A percentile compares a stretch with the other conserved stretches of the same genome.
These are phyloP conservation scores for Ogataea parapolymorpha DNA, from an alignment of 805 yeast species.

Conservation along the genomic window DNA sequence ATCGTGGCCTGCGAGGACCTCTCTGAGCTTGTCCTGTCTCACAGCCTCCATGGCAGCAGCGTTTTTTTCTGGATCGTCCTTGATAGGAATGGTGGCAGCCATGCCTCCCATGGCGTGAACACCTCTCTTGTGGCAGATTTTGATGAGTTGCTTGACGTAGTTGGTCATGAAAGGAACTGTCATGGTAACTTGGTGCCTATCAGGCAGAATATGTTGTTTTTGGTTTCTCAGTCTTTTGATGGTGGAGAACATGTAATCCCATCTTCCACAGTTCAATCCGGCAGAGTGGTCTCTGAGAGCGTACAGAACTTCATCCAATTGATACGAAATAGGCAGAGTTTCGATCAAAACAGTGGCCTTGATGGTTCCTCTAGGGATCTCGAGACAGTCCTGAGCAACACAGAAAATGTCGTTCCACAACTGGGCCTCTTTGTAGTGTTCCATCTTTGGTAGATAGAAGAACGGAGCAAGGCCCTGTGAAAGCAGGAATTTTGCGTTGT, in stretches of 20 bases:
- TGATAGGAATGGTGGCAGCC: conserved; percentile 87
- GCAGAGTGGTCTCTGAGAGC: conserved; percentile 74
- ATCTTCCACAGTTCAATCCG: conserved; percentile 84
- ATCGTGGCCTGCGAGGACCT: conserved; percentile 76
- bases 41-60: conserved; percentile 69
- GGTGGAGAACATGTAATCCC: conserved; percentile 84
- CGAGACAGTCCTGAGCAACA: conserved; percentile 69
- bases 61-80: conserved; percentile 62
- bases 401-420: conserved; percentile 80
- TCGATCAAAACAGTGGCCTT: conserved; percentile 81
- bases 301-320: conserved; percentile 79
- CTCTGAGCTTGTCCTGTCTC: conserved; percentile 70
- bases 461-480: conserved; percentile 74
- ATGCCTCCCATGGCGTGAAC: conserved; percentile 90
- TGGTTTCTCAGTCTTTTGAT: conserved; percentile 72
- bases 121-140: conserved; percentile 71
- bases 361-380: conserved; percentile 70
- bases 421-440: conserved; percentile 78
- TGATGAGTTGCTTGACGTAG: conserved; percentile 69
- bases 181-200: conserved; percentile 78
- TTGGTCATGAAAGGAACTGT: conserved; percentile 77
- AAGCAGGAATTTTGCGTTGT: conserved; percentile 62
- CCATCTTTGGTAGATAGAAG: conserved; percentile 83
- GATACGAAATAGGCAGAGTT: conserved; percentile 82
- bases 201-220: conserved; percentile 67